Evolutionary conservation across 208 protist species (phyloP).

Genomic region (Acanthamoeba royreba): DNA sequence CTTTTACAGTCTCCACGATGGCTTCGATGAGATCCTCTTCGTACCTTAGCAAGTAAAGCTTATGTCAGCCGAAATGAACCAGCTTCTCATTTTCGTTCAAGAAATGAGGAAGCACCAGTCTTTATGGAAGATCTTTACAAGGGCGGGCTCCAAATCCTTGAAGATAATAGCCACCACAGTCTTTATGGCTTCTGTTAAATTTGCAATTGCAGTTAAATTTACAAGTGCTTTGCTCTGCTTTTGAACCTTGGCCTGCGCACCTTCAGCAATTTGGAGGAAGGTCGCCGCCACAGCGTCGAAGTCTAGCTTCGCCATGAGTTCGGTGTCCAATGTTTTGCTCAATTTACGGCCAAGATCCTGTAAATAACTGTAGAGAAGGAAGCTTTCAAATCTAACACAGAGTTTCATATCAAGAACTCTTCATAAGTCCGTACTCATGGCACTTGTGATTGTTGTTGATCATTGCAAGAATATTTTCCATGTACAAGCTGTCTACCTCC

Average conservation of each 20-base stretch:
- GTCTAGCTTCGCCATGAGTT: background rate
- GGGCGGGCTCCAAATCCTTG: background rate
- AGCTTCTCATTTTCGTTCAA: background rate
- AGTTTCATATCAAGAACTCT: background rate
- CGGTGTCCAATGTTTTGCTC: background rate
- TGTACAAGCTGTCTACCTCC: background rate
- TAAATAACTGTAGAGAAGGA: background rate
- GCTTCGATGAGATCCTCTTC: background rate
- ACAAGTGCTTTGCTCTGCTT: too few species aligned
- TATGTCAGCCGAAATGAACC: too few species aligned
- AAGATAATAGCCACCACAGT: background rate
- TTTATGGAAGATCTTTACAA: background rate
- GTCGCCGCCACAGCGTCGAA: background rate
- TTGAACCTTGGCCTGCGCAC: background rate
- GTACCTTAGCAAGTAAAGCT: background rate
- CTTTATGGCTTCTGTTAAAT: background rate
- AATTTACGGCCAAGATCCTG: background rate
- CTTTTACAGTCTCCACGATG: background rate
- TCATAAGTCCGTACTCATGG: background rate
- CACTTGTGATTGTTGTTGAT: conserved; percentile 31
- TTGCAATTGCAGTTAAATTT: too few species aligned
- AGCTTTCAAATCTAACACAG: background rate
- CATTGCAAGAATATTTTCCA: background rate
- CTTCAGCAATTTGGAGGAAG: background rate
- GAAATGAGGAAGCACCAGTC: background rate